Conservation (phyloP, 495 filamentous ascomycete genomes). For the Penicillium simplicissimum region DNA sequence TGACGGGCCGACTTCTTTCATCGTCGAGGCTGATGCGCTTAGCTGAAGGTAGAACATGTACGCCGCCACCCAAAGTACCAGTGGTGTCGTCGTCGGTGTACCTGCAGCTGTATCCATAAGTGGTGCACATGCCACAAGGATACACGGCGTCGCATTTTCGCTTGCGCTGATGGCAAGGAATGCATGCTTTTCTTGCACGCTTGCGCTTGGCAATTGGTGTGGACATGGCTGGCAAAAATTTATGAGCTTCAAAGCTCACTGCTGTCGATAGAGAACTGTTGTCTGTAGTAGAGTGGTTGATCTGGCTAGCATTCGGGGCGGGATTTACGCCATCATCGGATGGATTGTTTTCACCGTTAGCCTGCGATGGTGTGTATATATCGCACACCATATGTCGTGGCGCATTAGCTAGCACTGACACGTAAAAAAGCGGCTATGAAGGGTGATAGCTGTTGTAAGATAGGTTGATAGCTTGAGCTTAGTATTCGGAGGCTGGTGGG, state of each 20-base stretch:
- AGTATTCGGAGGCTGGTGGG: too few relatives aligned
- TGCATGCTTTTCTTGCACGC: neutral
- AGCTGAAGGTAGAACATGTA: neutral
- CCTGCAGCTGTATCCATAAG: neutral
- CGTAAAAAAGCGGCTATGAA: too few relatives aligned
- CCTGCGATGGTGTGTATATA: too few relatives aligned
- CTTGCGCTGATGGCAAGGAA: neutral
- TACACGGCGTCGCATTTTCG: neutral
- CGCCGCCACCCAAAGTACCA: neutral
- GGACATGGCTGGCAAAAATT: neutral
- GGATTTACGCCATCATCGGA: too few relatives aligned
- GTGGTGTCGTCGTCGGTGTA: neutral
- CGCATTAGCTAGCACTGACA: too few relatives aligned
- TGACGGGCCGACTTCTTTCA: neutral
- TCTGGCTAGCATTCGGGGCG: too few relatives aligned
- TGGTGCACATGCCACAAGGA: neutral
- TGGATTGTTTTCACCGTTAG: too few relatives aligned
- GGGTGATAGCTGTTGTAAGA: too few relatives aligned
- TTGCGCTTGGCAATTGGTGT: neutral
- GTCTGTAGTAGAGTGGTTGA: neutral
- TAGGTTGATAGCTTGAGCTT: too few relatives aligned
- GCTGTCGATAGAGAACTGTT: neutral
- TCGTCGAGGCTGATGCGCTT: neutral
- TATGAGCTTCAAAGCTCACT: neutral
- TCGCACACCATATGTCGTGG: too few relatives aligned